Evolutionary conservation across 805 yeast genomes (phyloP), one percentile per base, ranked within the genome.

Genomic region (Ogataea allantospora): DNA sequence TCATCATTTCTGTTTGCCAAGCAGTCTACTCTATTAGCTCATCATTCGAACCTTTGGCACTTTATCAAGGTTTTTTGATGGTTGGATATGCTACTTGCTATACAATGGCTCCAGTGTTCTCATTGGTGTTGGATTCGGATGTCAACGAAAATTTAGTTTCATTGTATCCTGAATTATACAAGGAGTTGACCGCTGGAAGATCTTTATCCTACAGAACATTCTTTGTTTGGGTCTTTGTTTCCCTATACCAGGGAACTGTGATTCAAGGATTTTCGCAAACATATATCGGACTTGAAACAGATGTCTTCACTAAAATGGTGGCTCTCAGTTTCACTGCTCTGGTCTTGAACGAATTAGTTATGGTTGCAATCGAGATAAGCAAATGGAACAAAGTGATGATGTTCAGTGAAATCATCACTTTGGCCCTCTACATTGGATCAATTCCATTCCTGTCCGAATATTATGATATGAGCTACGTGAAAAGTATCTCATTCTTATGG

Each of bases 51-150:
- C 99, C 99, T 1, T 68, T 93, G 44, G 98, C 98, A 0, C 68
- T 93, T 37, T 88, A 85, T 57, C 91, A 93, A 59, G 99, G 99
- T 2, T 91, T 95, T 83, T 70, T 93, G 31, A 88, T 93, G 97
- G 99, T 93, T 29, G 99, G 99, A 2, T 93, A 93, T 63, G 95
- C 98, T 2, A 93, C 99, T 0, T 74, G 88, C 37, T 93, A 93
- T 62, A 93, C 99, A 0, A 93, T 93, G 99, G 88, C 91, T 40
- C 99, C 99, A 0, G 98, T 93, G 2, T 93, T 93, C 54, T 86
- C 96, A 0, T 66, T 93, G 48, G 96, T 95, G 0, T 71, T 88
- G 31, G 98, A 93, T 58, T 78, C 81, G 38, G 99, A 93, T 59
- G 89, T 93, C 31, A 88, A 81, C 52, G 96, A 88, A 57, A 83